Evolutionary conservation across 2,329 filamentous ascomycete species (phyloP).

Genomic region (Fusarium ambrosium): DNA sequence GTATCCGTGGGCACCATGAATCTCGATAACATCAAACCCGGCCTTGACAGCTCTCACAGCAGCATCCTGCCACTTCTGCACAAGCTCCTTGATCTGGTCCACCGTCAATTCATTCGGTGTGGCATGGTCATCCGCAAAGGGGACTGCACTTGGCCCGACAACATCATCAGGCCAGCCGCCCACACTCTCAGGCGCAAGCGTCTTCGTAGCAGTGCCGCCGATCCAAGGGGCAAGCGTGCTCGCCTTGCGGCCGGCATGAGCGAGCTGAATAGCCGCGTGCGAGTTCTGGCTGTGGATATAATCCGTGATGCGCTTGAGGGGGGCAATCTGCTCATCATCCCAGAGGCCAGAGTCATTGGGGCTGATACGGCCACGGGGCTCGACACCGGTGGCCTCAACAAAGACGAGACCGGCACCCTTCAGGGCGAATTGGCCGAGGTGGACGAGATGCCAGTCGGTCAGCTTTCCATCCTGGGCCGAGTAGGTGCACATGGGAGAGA

Average conservation of each 20-base stretch:
- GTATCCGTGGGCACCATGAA: constrained; percentile 75
- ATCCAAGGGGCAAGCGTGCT: constrained; percentile 75
- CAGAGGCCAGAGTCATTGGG: constrained; percentile 85
- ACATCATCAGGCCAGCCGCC: constrained; percentile 72
- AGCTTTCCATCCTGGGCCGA: constrained; percentile 73
- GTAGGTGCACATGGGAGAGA: constrained; percentile 74
- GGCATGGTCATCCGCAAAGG: constrained; percentile 73
- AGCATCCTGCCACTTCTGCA: constrained; percentile 71
- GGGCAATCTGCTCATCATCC: constrained; percentile 85
- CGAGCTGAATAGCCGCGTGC: constrained; percentile 84
- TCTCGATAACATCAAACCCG: constrained; percentile 83
- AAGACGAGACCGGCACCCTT: constrained; percentile 81
- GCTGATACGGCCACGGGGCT: constrained; percentile 83
- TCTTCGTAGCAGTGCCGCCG: constrained; percentile 60
- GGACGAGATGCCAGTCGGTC: constrained; percentile 85
- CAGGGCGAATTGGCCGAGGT: constrained; percentile 82
- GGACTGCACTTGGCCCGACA: constrained; percentile 63
- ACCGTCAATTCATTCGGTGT: constrained; percentile 76
- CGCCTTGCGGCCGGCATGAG: constrained; percentile 81
- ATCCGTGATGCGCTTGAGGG: constrained; percentile 78
- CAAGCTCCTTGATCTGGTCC: constrained; percentile 75
- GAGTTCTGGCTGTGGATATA: constrained; percentile 85
- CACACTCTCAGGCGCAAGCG: constrained; percentile 64
- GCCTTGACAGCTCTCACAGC: constrained; percentile 73
- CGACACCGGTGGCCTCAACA: constrained; percentile 83